These are phyloP conservation scores for Rhizopus delemar DNA, from an alignment of 371 early-diverging fungal species.

Conservation along the genomic window DNA sequence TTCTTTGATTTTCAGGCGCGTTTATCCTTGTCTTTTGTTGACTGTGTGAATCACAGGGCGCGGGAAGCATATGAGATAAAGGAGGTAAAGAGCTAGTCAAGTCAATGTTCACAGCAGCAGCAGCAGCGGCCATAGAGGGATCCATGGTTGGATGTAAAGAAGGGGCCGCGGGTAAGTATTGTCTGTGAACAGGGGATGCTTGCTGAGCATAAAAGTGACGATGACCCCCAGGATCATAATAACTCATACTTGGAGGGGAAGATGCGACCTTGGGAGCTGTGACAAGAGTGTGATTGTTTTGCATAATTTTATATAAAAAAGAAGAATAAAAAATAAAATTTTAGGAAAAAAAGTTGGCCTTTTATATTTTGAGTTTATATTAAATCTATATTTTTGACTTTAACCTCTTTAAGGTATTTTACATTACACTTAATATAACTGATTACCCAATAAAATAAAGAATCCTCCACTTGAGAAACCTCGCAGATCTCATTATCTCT, in stretches of 20 bases:
- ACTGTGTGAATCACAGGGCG: neutral
- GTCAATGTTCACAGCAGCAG: slow-evolving; percentile 26
- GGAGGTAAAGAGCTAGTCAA: slow-evolving; percentile 45
- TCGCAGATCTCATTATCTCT: slow-evolving; percentile 3
- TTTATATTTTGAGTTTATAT: slow-evolving; percentile 1
- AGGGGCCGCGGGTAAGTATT: slow-evolving; percentile 5
- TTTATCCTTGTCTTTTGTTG: neutral
- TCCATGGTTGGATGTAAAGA: slow-evolving; percentile 11
- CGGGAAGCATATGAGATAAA: slow-evolving; percentile 33
- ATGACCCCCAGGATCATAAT: slow-evolving; percentile 19
- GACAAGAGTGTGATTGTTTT: slow-evolving; percentile 6
- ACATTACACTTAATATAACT: slow-evolving; percentile 1
- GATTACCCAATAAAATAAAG: neutral
- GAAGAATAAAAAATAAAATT: slow-evolving; percentile 4
- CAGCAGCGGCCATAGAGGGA: neutral
- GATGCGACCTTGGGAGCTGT: slow-evolving; percentile 28
- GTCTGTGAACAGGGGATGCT: slow-evolving; percentile 11
- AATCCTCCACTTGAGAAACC: neutral
- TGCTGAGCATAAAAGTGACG: slow-evolving; percentile 5
- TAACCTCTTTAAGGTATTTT: slow-evolving; percentile 3
- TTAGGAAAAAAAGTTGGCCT: neutral
- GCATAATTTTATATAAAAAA: neutral
- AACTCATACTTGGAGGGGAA: slow-evolving; percentile 18
- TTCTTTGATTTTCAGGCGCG: neutral
- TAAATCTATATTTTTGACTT: neutral